Conservation (phyloP, 768 basidiomycete species). For the Boletus sensibilis region DNA sequence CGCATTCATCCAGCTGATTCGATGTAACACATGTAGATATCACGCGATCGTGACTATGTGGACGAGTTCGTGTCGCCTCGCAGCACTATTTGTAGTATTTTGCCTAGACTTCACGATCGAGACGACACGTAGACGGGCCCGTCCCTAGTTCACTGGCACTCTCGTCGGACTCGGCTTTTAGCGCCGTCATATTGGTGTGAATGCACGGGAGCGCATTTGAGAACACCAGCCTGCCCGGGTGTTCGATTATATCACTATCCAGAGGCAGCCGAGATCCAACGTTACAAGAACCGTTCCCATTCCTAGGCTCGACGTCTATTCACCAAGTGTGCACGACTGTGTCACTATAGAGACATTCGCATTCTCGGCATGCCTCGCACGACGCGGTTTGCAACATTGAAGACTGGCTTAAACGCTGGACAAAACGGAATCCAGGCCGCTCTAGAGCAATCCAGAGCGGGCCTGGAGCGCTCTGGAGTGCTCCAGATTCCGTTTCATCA, state of each 20-base stretch:
- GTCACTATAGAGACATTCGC: slow-evolving; percentile 43
- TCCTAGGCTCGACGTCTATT: slow-evolving; percentile 33
- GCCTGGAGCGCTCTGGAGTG: too few species aligned
- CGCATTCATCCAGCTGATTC: neutral
- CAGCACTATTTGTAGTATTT: slow-evolving; percentile 15
- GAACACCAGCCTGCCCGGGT: slow-evolving; percentile 57
- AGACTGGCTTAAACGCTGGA: too few species aligned
- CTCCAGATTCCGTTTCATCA: too few species aligned
- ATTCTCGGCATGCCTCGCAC: slow-evolving; percentile 53
- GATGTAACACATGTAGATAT: too few species aligned
- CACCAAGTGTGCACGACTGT: neutral
- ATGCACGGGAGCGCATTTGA: slow-evolving; percentile 61
- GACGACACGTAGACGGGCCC: slow-evolving; percentile 25
- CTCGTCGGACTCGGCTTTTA: slow-evolving; percentile 46
- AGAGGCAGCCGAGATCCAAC: neutral
- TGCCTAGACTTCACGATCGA: slow-evolving; percentile 43
- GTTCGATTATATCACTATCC: slow-evolving; percentile 48
- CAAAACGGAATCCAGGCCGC: too few species aligned
- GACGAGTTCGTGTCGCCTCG: too few species aligned
- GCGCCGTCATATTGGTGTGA: slow-evolving; percentile 66
- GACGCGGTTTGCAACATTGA: too few species aligned
- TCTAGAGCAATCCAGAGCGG: too few species aligned
- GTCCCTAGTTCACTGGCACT: slow-evolving; percentile 19
- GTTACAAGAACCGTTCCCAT: slow-evolving; percentile 7
- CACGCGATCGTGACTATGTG: too few species aligned